Base-by-base conservation (phyloP, 192 early-diverging fungal genomes). In the Lobosporangium transversale region DNA sequence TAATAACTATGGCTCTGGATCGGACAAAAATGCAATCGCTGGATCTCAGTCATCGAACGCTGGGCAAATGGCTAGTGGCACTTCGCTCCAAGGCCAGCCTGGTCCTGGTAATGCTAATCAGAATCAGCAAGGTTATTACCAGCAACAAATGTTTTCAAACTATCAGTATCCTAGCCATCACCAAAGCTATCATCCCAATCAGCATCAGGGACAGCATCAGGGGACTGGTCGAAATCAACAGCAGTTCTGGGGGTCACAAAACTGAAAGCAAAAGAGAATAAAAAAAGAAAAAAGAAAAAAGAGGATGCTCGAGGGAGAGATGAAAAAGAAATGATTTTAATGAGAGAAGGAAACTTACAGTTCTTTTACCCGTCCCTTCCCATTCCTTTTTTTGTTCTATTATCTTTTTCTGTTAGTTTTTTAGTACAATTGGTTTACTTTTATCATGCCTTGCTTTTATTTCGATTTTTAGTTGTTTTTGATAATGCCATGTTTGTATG, bases 81-180 rank as follows among this genome's bases (percentile, higher is more conserved):
- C 71, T 4, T 55, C 62, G 14, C 71, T 75, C 29, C 71, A 75
- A 48, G 63, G 71, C 20, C 71, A 71, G 69, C 69, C 69, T 8
- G 54, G 69, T 42, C 60, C 61, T 14, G 54, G 69, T 30, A 70
- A 33, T 18, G 59, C 30, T 26, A 58, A 40, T 47, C 71, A 75
- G 35, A 45, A 44, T 9, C 71, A 71, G 23, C 60, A 60, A 44
- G 54, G 56, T 3, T 75, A 75, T 52, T 58, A 75, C 43, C 71
- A 75, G 35, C 68, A 70, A 52, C 71, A 83, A 33, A 84, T 84
- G 78, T 82, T 84, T 73, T 84, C 83, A 12, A 80, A 67, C 68
- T 79, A 84, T 58, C 83, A 84, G 66, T 81, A 84, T 40, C 80
- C 79, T 31, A 81, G 63, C 61, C 80, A 80, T 17, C 75, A 81